Percentiles rank a stretch among this genome's conserved stretches.
phyloP scores from a whole-genome alignment of 768 basidiomycete species.

The Mycena metata region DNA sequence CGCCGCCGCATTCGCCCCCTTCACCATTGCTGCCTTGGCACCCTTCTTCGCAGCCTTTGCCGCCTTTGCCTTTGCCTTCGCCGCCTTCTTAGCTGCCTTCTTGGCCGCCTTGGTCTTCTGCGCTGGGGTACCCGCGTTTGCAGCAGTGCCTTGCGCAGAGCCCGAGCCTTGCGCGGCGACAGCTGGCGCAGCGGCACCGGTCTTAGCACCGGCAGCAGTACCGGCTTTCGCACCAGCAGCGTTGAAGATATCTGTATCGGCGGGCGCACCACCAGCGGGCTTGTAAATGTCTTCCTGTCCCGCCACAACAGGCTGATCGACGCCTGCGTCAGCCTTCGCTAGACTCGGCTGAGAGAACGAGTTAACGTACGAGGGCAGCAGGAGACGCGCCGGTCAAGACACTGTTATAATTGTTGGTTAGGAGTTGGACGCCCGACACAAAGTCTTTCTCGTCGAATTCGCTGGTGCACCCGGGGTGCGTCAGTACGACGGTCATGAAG shows the following conservation, averaged over 20 bases:
- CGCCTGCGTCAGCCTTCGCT: background rate
- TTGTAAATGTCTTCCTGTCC: conserved; percentile 42
- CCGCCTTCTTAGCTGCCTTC: background rate
- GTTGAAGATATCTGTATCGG: background rate
- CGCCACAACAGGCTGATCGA: conserved; percentile 36
- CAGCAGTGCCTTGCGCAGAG: no score
- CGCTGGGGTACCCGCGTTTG: no score
- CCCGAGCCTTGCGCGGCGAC: no score
- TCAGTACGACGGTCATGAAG: background rate
- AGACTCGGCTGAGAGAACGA: background rate
- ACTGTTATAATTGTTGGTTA: conserved; percentile 42
- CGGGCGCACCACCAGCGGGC: background rate
- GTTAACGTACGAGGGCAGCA: conserved; percentile 40
- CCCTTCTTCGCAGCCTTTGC: background rate
- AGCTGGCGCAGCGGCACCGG: no score
- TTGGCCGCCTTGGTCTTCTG: no score
- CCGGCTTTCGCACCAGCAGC: background rate
- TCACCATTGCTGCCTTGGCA: background rate
- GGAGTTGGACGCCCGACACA: conserved; percentile 46
- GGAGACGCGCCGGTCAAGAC: conserved; percentile 42
- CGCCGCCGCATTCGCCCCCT: no score
- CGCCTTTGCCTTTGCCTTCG: background rate
- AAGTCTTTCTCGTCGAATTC: conserved; percentile 46
- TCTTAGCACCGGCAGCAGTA: background rate
- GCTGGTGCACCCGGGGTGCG: conserved; percentile 19